Evolutionary conservation across 306 rosid genomes (phyloP).

Genomic region (Fagus sylvatica): DNA sequence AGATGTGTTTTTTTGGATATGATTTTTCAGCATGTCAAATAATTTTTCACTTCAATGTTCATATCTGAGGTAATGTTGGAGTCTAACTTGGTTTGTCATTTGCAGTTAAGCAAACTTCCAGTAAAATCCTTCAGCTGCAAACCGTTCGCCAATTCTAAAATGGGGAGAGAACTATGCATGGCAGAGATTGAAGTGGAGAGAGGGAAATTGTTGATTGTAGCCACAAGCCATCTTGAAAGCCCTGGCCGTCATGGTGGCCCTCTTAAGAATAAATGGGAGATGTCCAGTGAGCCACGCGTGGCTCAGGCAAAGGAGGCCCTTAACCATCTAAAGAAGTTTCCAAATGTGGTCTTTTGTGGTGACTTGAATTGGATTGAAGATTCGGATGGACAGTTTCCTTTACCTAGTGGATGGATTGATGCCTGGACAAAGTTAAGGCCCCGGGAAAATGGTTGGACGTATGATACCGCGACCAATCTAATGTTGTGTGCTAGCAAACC

Average conservation of each 20-base stretch:
- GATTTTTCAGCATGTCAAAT: no score
- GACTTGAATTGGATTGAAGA: conserved; percentile 98
- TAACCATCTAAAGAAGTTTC: conserved; percentile 51
- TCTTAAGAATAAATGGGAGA: conserved; percentile 52
- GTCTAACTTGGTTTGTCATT: background rate
- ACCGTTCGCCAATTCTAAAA: conserved; percentile 63
- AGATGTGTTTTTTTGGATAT: no score
- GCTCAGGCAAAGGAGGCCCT: conserved; percentile 78
- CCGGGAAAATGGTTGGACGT: conserved; percentile 80
- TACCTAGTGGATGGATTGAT: conserved; percentile 70
- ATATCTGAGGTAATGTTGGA: background rate
- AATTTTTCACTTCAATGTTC: no score
- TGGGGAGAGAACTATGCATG: conserved; percentile 91
- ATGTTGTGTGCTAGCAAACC: conserved; percentile 37
- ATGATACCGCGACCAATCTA: conserved; percentile 86
- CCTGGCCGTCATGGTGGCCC: conserved; percentile 49
- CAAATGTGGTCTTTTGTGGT: conserved; percentile 79
- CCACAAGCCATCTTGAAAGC: conserved; percentile 96
- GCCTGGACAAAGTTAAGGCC: conserved; percentile 72
- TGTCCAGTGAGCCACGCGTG: conserved; percentile 92
- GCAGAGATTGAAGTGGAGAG: conserved; percentile 63
- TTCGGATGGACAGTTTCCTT: conserved; percentile 75
- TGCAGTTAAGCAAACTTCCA: conserved; percentile 77
- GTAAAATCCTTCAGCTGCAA: conserved; percentile 65
- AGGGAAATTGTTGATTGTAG: conserved; percentile 57